These are phyloP conservation scores for Boletus edulis DNA, from an alignment of 768 basidiomycete genomes.

Conservation along the genomic window DNA sequence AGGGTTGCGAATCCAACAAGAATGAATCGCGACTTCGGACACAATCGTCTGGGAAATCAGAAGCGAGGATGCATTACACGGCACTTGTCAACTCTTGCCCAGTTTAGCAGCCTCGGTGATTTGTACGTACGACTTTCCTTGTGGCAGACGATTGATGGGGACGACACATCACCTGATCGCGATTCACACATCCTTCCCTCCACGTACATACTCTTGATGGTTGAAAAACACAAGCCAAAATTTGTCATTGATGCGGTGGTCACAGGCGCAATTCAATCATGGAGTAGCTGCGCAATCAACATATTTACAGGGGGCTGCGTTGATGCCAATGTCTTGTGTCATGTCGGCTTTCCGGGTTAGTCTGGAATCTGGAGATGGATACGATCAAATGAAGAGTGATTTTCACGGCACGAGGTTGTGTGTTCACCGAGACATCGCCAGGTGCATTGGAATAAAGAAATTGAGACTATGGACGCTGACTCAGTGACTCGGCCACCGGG, in stretches of 20 bases:
- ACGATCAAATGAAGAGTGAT: background rate
- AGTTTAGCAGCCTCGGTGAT: background rate
- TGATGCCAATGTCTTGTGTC: background rate
- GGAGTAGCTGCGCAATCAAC: background rate
- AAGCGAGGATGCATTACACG: background rate
- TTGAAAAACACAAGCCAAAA: too few relatives aligned
- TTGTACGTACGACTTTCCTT: slow-evolving; percentile 4
- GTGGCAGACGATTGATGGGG: slow-evolving; percentile 3
- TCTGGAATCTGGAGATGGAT: background rate
- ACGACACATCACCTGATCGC: background rate
- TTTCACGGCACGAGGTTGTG: background rate
- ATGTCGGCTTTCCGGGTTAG: background rate
- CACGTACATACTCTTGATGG: too few relatives aligned
- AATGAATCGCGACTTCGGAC: background rate
- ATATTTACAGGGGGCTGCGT: background rate
- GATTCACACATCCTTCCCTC: too few relatives aligned
- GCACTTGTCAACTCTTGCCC: background rate
- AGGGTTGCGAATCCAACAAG: background rate
- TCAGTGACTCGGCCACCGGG: background rate
- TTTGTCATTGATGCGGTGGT: background rate
- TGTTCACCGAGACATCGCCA: background rate
- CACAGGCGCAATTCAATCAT: background rate
- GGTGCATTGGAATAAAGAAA: background rate
- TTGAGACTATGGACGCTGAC: background rate
- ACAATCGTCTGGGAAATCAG: background rate